phyloP scores from a whole-genome alignment of 352 stramenopile species.

The Phytophthora megakarya region DNA sequence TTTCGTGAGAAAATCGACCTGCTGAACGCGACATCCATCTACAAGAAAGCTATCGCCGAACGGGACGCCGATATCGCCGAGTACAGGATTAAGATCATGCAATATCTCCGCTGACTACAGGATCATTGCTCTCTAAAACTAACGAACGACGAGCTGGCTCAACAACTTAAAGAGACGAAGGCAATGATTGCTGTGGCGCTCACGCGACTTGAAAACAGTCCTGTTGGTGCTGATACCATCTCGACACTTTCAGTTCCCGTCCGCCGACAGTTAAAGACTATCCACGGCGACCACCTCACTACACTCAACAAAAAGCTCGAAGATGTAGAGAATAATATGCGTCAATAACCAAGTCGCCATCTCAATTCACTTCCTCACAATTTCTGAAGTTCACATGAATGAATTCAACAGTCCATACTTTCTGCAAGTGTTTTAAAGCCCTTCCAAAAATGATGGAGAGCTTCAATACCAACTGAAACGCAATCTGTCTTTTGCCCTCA shows the following conservation, averaged over 20 bases:
- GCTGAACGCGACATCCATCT: conserved; percentile 44
- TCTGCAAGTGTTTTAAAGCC: neutral
- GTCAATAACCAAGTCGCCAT: neutral
- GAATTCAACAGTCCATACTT: neutral
- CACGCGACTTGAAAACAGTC: neutral
- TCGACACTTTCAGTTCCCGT: neutral
- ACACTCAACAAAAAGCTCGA: neutral
- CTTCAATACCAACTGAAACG: conserved; percentile 9
- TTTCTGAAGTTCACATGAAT: too few species aligned
- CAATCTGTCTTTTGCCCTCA: neutral
- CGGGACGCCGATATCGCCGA: conserved; percentile 34
- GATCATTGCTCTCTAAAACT: neutral
- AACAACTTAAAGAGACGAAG: conserved; percentile 5
- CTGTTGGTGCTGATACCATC: neutral
- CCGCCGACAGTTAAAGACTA: neutral
- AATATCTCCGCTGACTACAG: neutral
- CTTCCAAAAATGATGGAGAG: neutral
- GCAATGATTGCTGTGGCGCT: neutral
- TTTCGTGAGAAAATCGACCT: conserved; percentile 56
- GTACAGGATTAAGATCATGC: neutral
- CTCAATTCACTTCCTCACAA: neutral
- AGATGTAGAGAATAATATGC: neutral
- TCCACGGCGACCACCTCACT: neutral
- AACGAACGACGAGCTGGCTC: neutral
- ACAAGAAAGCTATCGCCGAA: conserved; percentile 49